These are phyloP conservation scores for Acer saccharum DNA, from an alignment of 345 rosid species.

Conservation along the genomic window DNA sequence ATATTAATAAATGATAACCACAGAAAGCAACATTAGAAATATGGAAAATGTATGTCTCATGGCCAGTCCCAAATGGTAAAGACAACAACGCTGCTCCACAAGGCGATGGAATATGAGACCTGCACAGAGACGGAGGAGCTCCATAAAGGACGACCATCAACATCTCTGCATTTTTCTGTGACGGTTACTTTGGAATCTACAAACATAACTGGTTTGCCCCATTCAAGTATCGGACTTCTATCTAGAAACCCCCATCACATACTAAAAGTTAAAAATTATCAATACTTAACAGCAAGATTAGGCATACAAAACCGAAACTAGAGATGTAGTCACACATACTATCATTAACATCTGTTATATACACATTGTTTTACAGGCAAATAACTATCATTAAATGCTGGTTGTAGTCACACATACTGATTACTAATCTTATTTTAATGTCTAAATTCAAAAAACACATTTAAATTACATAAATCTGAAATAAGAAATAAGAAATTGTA, in stretches of 20 bases:
- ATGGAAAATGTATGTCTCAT: neutral
- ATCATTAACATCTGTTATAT: neutral
- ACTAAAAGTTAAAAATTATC: neutral
- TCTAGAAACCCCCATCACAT: neutral
- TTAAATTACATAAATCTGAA: no score
- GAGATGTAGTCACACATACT: neutral
- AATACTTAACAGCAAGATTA: neutral
- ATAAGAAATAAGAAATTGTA: no score
- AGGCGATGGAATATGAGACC: neutral
- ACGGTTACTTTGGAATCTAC: neutral
- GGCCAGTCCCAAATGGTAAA: conserved; percentile 4
- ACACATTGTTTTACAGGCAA: no score
- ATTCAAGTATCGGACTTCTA: neutral
- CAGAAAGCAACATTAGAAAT: neutral
- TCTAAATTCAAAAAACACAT: no score
- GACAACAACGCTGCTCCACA: neutral
- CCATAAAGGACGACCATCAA: neutral
- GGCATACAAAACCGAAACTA: neutral
- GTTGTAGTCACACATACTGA: neutral
- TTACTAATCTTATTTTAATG: neutral
- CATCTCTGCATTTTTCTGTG: neutral
- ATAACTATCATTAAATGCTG: no score
- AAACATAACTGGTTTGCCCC: conserved; percentile 1
- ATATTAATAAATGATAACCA: no score
- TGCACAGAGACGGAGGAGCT: neutral